Percentiles rank a stretch among this genome's conserved stretches.
phyloP scores from a whole-genome alignment of 2,329 filamentous ascomycete species.

The Peltaster fructicola region DNA sequence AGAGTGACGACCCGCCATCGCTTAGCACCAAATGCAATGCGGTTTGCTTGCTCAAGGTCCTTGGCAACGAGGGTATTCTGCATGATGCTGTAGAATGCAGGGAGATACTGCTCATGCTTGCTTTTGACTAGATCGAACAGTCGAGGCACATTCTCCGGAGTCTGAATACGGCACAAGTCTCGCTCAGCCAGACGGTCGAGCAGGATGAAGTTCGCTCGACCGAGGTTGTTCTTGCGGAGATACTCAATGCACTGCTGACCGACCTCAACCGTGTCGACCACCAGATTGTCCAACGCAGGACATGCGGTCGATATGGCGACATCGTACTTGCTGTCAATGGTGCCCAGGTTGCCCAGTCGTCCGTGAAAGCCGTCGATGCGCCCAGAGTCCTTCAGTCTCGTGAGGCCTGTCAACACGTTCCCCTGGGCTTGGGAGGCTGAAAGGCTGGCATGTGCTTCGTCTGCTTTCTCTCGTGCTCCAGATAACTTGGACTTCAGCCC shows the following conservation, averaged over 20 bases:
- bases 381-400: conserved; percentile 89
- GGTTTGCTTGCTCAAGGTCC: conserved; percentile 87
- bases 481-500: conserved; percentile 72
- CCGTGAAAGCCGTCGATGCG: conserved; percentile 96
- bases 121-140: conserved; percentile 84
- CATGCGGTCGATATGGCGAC: conserved; percentile 97
- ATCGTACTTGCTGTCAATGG: conserved; percentile 87
- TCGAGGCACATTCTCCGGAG: conserved; percentile 79
- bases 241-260: conserved; percentile 98
- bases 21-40: conserved; percentile 85
- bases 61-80: conserved; percentile 88
- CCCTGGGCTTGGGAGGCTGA: conserved; percentile 82
- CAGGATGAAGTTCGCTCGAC: conserved; percentile 91
- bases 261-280: conserved; percentile 88
- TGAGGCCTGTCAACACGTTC: conserved; percentile 77
- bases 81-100: conserved; percentile 88
- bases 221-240: conserved; percentile 89
- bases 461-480: conserved; percentile 79
- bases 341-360: conserved; percentile 79
- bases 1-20: conserved; percentile 94
- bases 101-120: conserved; percentile 70
- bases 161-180: conserved; percentile 64
- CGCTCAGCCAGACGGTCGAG: conserved; percentile 69
- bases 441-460: conserved; percentile 82
- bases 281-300: conserved; percentile 79